Conservation (phyloP, 202 grass and related monocot genomes). For the Zoysia matrella region DNA sequence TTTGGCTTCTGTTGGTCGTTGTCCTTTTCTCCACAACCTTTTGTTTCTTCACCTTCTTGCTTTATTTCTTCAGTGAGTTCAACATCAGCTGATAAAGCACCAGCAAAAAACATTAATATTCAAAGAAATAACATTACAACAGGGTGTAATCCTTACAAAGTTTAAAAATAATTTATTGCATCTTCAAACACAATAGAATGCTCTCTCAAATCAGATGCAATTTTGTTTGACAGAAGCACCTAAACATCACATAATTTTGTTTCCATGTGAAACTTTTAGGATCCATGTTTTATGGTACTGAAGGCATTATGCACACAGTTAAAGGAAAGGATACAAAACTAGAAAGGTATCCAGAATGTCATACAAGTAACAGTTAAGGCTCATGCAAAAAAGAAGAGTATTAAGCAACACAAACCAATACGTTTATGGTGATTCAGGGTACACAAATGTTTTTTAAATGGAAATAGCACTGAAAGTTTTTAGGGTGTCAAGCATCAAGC, state of each 20-base stretch:
- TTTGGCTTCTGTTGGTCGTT: slow-evolving; percentile 66
- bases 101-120: slow-evolving; percentile 39
- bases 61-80: slow-evolving; percentile 72
- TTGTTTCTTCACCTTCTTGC: slow-evolving; percentile 53
- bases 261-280: not conserved
- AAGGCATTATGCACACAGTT: not conserved
- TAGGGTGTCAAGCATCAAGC: not conserved
- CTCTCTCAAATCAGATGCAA: not conserved
- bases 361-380: slow-evolving; percentile 8
- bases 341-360: not conserved
- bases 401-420: not conserved
- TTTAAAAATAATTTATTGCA: not conserved
- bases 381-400: not conserved
- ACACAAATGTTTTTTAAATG: not conserved
- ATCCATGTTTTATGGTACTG: not conserved
- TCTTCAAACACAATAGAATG: slow-evolving; percentile 11
- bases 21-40: slow-evolving; percentile 63
- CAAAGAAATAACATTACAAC: slow-evolving; percentile 26
- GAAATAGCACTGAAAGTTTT: not conserved
- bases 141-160: slow-evolving; percentile 9
- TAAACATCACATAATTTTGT: not conserved
- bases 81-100: slow-evolving; percentile 43
- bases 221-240: not conserved
- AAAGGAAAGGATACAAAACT: too few relatives aligned
- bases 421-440: slow-evolving; percentile 1